phyloP scores from a whole-genome alignment of 2,329 filamentous ascomycete genomes.

The Gaeumannomyces sp. region DNA sequence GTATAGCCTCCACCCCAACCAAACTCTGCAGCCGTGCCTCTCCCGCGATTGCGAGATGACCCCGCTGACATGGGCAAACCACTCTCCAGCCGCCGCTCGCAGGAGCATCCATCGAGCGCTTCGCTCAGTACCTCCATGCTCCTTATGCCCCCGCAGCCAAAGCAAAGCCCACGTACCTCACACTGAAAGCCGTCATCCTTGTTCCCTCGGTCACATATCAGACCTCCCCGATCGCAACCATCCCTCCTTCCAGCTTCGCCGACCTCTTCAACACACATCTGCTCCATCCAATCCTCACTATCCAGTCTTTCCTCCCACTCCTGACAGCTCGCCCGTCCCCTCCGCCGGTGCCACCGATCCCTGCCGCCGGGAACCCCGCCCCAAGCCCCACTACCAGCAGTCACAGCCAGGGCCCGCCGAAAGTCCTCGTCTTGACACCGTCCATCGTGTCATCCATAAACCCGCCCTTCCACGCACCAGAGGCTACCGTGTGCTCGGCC shows the following conservation, averaged over 20 bases:
- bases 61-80: constrained; percentile 3
- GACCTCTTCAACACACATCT: constrained; percentile 91
- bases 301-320: constrained; percentile 82
- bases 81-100: constrained; percentile 56
- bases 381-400: constrained; percentile 27
- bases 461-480: constrained; percentile 76
- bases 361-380: constrained; percentile 30
- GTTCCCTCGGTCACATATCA: constrained; percentile 78
- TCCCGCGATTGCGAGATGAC: no score
- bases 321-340: constrained; percentile 56
- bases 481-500: constrained; percentile 78
- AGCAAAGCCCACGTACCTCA: constrained; percentile 68
- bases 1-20: constrained; percentile 22
- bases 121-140: constrained; percentile 63
- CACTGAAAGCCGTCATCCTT: constrained; percentile 73
- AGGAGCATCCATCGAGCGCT: constrained; percentile 63
- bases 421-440: constrained; percentile 72
- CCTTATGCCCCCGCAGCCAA: constrained; percentile 72
- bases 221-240: constrained; percentile 76
- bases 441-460: constrained; percentile 74
- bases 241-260: constrained; percentile 76
- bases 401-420: constrained; percentile 48
- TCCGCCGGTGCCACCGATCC: constrained; percentile 30
- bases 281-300: constrained; percentile 79
- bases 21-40: no score